Evolutionary conservation across 2,329 filamentous ascomycete genomes (phyloP).

Genomic region (Diaporthe amygdali): DNA sequence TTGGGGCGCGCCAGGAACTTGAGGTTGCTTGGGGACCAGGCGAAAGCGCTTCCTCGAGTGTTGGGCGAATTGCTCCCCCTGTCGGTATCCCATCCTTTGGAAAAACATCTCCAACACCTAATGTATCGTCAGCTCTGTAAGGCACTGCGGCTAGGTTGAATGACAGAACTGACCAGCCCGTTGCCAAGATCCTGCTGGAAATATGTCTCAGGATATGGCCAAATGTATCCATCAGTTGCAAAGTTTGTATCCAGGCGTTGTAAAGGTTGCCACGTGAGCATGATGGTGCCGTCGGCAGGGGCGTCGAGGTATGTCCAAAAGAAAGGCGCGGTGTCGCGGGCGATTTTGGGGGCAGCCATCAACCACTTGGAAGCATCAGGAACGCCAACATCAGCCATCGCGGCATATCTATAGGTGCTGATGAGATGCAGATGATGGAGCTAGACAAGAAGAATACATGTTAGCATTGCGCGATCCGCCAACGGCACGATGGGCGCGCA

Average conservation of each 20-base stretch:
- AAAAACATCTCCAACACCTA: slow-evolving; percentile 91
- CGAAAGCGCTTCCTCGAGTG: slow-evolving; percentile 88
- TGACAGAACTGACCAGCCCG: slow-evolving; percentile 52
- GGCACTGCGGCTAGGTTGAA: not conserved
- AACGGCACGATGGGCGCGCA: not conserved
- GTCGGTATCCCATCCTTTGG: slow-evolving; percentile 80
- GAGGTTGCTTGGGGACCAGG: slow-evolving; percentile 73
- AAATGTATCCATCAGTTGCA: slow-evolving; percentile 91
- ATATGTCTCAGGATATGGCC: slow-evolving; percentile 80
- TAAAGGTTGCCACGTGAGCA: slow-evolving; percentile 88
- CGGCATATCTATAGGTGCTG: slow-evolving; percentile 81
- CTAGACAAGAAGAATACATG: slow-evolving; percentile 46
- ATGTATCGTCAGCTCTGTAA: not conserved
- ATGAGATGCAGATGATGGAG: slow-evolving; percentile 89
- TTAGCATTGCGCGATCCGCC: slow-evolving; percentile 38
- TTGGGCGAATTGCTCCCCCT: slow-evolving; percentile 74
- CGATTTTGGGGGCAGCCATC: slow-evolving; percentile 73
- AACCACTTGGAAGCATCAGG: slow-evolving; percentile 85
- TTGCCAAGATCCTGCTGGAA: slow-evolving; percentile 76
- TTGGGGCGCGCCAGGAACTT: slow-evolving; percentile 70
- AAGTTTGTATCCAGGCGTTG: slow-evolving; percentile 74
- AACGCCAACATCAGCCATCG: slow-evolving; percentile 72
- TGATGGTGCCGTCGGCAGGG: slow-evolving; percentile 80
- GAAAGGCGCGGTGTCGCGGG: slow-evolving; percentile 84
- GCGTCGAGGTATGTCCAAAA: slow-evolving; percentile 91